Base-by-base conservation (phyloP, 176 grass and related monocot genomes). In the Typha latifolia region DNA sequence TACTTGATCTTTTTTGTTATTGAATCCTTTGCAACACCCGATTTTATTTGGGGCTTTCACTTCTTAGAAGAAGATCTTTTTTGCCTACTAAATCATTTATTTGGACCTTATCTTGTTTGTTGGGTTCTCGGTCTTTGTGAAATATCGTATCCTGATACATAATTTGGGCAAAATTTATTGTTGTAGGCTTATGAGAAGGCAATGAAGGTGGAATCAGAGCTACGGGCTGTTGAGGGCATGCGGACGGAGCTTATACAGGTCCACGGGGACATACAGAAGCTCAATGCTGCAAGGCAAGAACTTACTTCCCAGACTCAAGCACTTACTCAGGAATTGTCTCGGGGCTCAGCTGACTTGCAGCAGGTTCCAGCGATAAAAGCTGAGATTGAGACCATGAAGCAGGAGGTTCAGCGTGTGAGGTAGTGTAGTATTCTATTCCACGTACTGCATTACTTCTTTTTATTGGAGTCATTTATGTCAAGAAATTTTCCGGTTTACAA, bases 401-500 rank as follows among this genome's bases (percentile, higher is more conserved):
- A 84, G 21, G 84, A 91, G 78, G 72, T 79, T 67, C 81, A 91
- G 32, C 81, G 81, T 66, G 78, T 84, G 76, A 91, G 89, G 89
- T 84, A 77, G 13, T 63, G 12, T 21, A 10, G 24, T 18, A 3
- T 63, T 26, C 20, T 23, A 32, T 63, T 29, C 24, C 32, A 2
- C 14, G 24, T 29, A 32, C 18, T 59, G 53, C 16, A 59, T 22
- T 19, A 59, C 14, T 59, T 7, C 24, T 8, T 59, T 21, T 21
- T 19, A 9, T 59, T 19, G 7, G 20, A 21, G 53, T 59, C 18
- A 1, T 43, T 43, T 43, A 43, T 43, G 37, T 43, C 37, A 43
- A 43, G 5, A 43, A 1, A 43, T 43, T 43, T 43, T 43, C 37
- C 10, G 9, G 37, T 43, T 43, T 43, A 43, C 5, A 6, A 43